Evolutionary conservation across 1,139 yeast species (phyloP), one percentile per base, ranked within the genome.

Genomic region (Kodamaea sp.): DNA sequence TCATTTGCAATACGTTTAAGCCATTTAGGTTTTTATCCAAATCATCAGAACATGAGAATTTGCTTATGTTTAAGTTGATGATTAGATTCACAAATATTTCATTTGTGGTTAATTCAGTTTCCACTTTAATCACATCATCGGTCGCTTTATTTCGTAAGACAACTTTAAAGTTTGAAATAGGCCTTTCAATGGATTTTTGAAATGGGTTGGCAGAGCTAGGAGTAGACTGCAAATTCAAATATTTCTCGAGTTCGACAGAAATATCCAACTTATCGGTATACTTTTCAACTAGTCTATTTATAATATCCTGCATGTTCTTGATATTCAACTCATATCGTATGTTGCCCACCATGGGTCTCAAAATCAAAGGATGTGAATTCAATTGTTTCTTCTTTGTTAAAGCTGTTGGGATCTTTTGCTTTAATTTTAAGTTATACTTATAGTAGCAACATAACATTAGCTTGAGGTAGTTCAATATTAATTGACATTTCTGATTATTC

Each of bases 301-400:
- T 48, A 3, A 79, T 61, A 24, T 63, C 61, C 10, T 59, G 46
- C 41, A 80, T 60, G 24, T 72, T 62, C 24, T 59, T 55, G 24
- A 80, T 54, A 29, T 74, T 65, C 32, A 70, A 59, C 44, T 80
- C 80, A 49, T 85, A 94, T 37, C 79, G 75, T 37, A 81, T 71
- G 45, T 80, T 83, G 3, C 89, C 88, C 20, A 85, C 66, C 24
- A 85, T 57, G 1, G 95, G 92, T 31, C 86, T 61, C 31, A 83
- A 61, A 16, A 83, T 66, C 35, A 78, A 58, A 2, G 80, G 75
- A 33, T 67, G 77, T 26, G 70, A 66, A 35, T 70, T 64, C 37
- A 48, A 44, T 62, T 66, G 71, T 60, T 67, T 73, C 80, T 70
- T 72, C 54, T 77, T 67, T 32, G 81, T 68, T 39, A 71, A 55